Conservation (phyloP, 148 eudicot species). For the Beta vulgaris region DNA sequence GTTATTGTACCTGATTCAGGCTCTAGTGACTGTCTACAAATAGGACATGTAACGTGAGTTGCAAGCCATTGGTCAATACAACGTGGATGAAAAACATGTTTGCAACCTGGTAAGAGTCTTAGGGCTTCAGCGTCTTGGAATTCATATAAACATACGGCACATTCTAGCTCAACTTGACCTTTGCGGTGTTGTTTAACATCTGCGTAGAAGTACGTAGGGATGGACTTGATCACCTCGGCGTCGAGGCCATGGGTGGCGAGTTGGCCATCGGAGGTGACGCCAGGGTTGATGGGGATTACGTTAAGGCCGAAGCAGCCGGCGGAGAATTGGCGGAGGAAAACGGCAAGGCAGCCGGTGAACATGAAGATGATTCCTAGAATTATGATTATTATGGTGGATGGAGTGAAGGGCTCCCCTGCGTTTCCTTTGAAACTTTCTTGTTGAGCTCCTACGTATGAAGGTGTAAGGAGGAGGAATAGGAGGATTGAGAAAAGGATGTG, state of each 20-base stretch:
- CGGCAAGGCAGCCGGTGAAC: conserved; percentile 35
- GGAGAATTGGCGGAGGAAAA: conserved; percentile 37
- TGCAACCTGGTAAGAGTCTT: conserved; percentile 52
- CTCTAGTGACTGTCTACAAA: conserved; percentile 42
- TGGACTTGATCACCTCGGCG: conserved; percentile 30
- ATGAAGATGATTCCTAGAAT: conserved; percentile 30
- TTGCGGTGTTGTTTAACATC: conserved; percentile 50
- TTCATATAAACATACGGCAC: conserved; percentile 55
- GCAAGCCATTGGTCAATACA: conserved; percentile 51
- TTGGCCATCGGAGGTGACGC: conserved; percentile 16
- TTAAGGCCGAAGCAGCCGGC: conserved; percentile 33
- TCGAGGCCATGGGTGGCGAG: conserved; percentile 30
- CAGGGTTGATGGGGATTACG: conserved; percentile 7
- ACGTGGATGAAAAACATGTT: conserved; percentile 54
- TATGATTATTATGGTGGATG: conserved; percentile 34
- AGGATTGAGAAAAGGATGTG: background rate
- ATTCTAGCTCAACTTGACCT: conserved; percentile 43
- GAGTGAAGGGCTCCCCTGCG: conserved; percentile 22
- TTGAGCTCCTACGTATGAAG: conserved; percentile 15
- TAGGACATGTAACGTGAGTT: conserved; percentile 48
- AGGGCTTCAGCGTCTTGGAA: conserved; percentile 50
- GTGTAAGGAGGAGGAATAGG: conserved; percentile 6
- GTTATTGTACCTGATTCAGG: conserved; percentile 7
- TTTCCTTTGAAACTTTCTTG: conserved; percentile 28
- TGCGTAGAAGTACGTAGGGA: conserved; percentile 50